Evolutionary conservation across 2,329 filamentous ascomycete species (phyloP).

Genomic region (Pseudogymnoascus sp.): DNA sequence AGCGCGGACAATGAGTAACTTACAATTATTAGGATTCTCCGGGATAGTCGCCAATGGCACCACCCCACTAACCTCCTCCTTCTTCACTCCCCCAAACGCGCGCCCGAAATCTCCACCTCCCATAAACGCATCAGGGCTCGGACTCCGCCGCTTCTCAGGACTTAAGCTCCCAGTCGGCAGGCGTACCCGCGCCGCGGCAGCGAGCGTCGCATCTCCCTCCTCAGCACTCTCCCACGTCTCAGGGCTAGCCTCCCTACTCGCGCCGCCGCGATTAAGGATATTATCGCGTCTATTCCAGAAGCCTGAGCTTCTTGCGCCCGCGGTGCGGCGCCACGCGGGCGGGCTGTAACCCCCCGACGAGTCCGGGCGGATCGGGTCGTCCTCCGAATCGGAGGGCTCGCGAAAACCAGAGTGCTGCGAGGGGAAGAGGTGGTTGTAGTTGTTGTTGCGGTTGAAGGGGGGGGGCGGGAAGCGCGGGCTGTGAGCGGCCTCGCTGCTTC

Average conservation of each 20-base stretch:
- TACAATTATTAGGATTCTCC: constrained; percentile 44
- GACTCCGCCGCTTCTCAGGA: constrained; percentile 49
- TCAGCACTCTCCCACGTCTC: constrained; percentile 48
- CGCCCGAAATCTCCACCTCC: constrained; percentile 30
- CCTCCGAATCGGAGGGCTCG: constrained; percentile 36
- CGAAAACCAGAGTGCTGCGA: constrained; percentile 59
- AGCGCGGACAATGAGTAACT: constrained; percentile 17
- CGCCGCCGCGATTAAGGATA: constrained; percentile 47
- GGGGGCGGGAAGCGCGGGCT: constrained; percentile 10
- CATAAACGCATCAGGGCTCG: constrained; percentile 41
- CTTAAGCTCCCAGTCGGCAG: constrained; percentile 45
- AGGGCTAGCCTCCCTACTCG: constrained; percentile 47
- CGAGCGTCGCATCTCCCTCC: constrained; percentile 32
- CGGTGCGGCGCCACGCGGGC: constrained; percentile 49
- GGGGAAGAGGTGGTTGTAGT: constrained; percentile 29
- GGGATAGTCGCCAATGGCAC: constrained; percentile 11
- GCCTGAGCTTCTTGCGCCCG: constrained; percentile 40
- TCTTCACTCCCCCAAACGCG: constrained; percentile 30
- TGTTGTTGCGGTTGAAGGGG: background rate
- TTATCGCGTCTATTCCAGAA: constrained; percentile 36
- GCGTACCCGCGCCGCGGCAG: constrained; percentile 27
- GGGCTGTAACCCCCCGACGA: constrained; percentile 54
- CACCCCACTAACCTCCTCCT: constrained; percentile 18
- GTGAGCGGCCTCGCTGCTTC: constrained; percentile 30
- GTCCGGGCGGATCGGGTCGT: constrained; percentile 30